Evolutionary conservation across 495 filamentous ascomycete genomes (phyloP).

Genomic region (Tuber indicum): DNA sequence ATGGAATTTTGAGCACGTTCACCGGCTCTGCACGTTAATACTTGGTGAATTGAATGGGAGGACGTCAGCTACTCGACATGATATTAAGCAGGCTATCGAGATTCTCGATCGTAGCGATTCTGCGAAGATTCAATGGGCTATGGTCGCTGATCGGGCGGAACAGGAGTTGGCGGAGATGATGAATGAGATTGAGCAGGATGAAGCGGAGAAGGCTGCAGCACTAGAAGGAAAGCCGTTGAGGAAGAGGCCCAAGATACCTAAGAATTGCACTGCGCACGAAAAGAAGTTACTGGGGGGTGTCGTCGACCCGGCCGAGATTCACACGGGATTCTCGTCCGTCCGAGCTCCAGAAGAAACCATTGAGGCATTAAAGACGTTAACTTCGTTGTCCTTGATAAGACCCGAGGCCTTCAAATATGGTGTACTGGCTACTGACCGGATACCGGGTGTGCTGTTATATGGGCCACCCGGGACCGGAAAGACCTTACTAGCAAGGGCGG

Average conservation of each 20-base stretch:
- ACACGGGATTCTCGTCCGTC: slow-evolving; percentile 78
- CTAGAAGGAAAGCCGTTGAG: slow-evolving; percentile 26
- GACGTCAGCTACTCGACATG: slow-evolving; percentile 14
- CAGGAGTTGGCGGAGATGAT: slow-evolving; percentile 30
- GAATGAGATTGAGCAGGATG: slow-evolving; percentile 25
- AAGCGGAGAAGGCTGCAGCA: slow-evolving; percentile 12
- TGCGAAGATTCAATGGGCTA: slow-evolving; percentile 46
- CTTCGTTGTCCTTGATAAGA: slow-evolving; percentile 75
- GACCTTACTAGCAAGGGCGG: slow-evolving; percentile 88
- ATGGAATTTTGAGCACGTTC: slow-evolving; percentile 56
- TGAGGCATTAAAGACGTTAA: slow-evolving; percentile 81
- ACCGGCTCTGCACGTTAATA: slow-evolving; percentile 56
- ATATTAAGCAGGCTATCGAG: slow-evolving; percentile 43
- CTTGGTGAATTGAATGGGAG: slow-evolving; percentile 46
- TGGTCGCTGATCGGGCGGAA: slow-evolving; percentile 39
- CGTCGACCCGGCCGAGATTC: slow-evolving; percentile 70
- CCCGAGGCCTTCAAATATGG: slow-evolving; percentile 96
- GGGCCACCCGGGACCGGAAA: slow-evolving; percentile 95
- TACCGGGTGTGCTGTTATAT: slow-evolving; percentile 83
- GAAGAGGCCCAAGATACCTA: slow-evolving; percentile 43
- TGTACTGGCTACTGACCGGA: slow-evolving; percentile 82
- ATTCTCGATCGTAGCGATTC: slow-evolving; percentile 48
- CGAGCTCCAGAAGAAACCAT: slow-evolving; percentile 75
- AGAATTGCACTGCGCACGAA: slow-evolving; percentile 64
- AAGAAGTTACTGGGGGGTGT: slow-evolving; percentile 76